These are phyloP conservation scores for Mucor indicus DNA, from an alignment of 371 early-diverging fungal species.

Conservation along the genomic window DNA sequence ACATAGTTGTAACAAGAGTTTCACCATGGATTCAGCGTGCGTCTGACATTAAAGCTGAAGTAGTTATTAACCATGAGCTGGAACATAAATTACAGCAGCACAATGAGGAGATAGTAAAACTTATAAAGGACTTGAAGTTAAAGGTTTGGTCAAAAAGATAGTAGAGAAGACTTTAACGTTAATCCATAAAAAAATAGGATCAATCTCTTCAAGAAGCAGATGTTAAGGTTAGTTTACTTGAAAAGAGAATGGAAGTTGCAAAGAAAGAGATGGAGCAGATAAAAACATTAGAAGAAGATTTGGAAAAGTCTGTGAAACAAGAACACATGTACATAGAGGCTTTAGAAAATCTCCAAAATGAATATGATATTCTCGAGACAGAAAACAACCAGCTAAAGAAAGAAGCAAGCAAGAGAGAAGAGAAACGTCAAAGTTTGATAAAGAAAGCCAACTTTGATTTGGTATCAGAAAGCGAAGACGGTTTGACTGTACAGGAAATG, in stretches of 20 bases:
- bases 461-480: neutral
- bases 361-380: constrained; percentile 62
- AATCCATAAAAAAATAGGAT: constrained; percentile 37
- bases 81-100: constrained; percentile 73
- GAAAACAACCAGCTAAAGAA: constrained; percentile 65
- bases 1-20: constrained; percentile 46
- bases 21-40: constrained; percentile 84
- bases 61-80: constrained; percentile 74
- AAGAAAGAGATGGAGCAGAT: constrained; percentile 70
- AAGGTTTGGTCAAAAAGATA: constrained; percentile 45
- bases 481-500: constrained; percentile 18
- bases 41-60: constrained; percentile 72
- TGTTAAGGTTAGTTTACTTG: constrained; percentile 77
- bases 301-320: constrained; percentile 60
- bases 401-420: constrained; percentile 37
- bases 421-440: constrained; percentile 32
- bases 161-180: neutral
- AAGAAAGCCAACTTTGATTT: constrained; percentile 25
- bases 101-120: constrained; percentile 71
- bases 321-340: constrained; percentile 71
- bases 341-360: constrained; percentile 70
- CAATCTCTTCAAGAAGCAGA: constrained; percentile 72
- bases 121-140: constrained; percentile 69
- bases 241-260: constrained; percentile 67
- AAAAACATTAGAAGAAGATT: constrained; percentile 53